Evolutionary conservation across 176 grass and related monocot species (phyloP).

Genomic region (Avena atlantica): DNA sequence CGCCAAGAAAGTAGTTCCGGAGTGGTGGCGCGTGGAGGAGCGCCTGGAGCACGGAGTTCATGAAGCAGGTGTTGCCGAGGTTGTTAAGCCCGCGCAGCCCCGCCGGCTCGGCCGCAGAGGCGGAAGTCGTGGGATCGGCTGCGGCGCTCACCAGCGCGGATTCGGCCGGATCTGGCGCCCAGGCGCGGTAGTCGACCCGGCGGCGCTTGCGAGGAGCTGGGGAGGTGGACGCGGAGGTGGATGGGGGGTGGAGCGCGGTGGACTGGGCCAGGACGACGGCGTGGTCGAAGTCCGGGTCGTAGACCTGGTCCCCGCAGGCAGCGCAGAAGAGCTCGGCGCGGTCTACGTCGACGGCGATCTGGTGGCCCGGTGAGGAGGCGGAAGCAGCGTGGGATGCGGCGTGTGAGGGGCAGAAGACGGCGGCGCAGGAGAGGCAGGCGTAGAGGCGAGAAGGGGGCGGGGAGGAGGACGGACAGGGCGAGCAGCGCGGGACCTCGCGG

Average conservation of each 20-base stretch:
- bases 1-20: slow-evolving; percentile 87
- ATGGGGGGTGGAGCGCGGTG: slow-evolving; percentile 46
- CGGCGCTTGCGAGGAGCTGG: slow-evolving; percentile 59
- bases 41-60: slow-evolving; percentile 97
- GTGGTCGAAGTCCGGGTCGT: slow-evolving; percentile 89
- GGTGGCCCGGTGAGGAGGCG: slow-evolving; percentile 59
- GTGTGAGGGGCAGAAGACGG: slow-evolving; percentile 74
- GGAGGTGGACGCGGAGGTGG: not conserved
- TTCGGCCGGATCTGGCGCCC: slow-evolving; percentile 78
- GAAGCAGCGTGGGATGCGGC: slow-evolving; percentile 60
- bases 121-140: slow-evolving; percentile 55
- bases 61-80: slow-evolving; percentile 95
- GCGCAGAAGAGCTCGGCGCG: slow-evolving; percentile 91
- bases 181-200: slow-evolving; percentile 72
- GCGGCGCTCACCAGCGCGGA: slow-evolving; percentile 64
- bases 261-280: slow-evolving; percentile 77
- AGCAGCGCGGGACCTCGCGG: slow-evolving; percentile 65
- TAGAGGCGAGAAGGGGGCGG: slow-evolving; percentile 57
- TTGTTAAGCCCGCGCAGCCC: slow-evolving; percentile 91
- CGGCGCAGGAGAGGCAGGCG: slow-evolving; percentile 78
- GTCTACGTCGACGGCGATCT: slow-evolving; percentile 92
- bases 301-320: slow-evolving; percentile 89
- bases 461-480: slow-evolving; percentile 49
- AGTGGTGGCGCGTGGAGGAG: slow-evolving; percentile 88
- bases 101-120: slow-evolving; percentile 44